phyloP scores from a whole-genome alignment of 1,284 basidiomycete genomes.

The Cryptococcus amylolentus region DNA sequence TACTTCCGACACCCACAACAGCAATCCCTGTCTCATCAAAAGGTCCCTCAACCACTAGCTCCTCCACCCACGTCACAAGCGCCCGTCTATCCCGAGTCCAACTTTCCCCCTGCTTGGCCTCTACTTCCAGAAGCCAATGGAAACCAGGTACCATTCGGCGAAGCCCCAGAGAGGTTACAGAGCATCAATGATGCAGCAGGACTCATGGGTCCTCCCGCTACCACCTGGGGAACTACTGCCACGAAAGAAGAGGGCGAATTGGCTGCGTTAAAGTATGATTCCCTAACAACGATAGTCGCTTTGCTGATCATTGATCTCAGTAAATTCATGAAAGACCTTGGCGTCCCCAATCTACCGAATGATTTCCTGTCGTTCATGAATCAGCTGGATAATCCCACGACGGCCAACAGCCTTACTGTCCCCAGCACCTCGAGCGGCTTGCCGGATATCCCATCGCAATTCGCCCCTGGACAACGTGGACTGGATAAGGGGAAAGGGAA shows the following conservation, averaged over 20 bases:
- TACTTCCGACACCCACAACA: conserved; percentile 2
- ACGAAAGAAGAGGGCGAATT: conserved; percentile 29
- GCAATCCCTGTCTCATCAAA: conserved; percentile 5
- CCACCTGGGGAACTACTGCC: conserved; percentile 7
- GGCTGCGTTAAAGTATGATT: conserved; percentile 32
- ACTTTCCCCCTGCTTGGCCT: conserved; percentile 39
- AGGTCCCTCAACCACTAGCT: background rate
- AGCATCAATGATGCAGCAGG: conserved; percentile 1
- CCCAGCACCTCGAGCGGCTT: background rate
- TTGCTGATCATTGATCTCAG: conserved; percentile 14
- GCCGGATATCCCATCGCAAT: no score
- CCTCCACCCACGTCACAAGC: conserved; percentile 7
- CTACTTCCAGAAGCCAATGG: conserved; percentile 29
- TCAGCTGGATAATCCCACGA: conserved; percentile 3
- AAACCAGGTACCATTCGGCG: conserved; percentile 6
- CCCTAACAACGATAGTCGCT: background rate
- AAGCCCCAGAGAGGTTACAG: conserved; percentile 1
- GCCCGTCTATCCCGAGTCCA: conserved; percentile 29
- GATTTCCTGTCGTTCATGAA: conserved; percentile 34
- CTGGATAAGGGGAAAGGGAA: conserved; percentile 26
- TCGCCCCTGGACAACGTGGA: background rate
- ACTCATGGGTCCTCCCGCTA: conserved; percentile 1
- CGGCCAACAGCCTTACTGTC: background rate
- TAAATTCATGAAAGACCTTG: conserved; percentile 46
- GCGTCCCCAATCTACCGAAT: conserved; percentile 44